Conservation (phyloP, 73 alveolate species). For the Tetrahymena elliotti region DNA sequence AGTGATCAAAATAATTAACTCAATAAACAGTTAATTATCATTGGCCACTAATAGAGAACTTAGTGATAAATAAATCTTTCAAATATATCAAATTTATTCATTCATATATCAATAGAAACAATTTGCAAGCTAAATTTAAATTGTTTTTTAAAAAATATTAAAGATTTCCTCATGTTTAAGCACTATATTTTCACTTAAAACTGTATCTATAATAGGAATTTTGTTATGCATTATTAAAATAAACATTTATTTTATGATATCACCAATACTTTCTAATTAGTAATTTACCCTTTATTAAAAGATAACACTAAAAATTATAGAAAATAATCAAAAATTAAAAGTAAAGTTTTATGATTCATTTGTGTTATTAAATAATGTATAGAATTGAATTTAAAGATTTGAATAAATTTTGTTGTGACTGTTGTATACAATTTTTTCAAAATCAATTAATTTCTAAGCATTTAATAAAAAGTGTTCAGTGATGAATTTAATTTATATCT, state of each 20-base stretch:
- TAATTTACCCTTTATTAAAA: too few species aligned
- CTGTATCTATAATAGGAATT: neutral
- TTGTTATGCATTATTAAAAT: too few species aligned
- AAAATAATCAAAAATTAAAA: too few species aligned
- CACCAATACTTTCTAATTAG: too few species aligned
- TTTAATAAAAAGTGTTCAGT: neutral
- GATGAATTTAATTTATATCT: neutral
- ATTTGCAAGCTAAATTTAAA: neutral
- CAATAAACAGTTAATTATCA: neutral
- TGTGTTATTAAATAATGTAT: too few species aligned
- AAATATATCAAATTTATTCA: too few species aligned
- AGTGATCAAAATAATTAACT: neutral
- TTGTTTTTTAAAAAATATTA: neutral
- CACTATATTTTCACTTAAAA: neutral
- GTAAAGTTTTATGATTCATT: too few species aligned
- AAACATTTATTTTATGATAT: too few species aligned
- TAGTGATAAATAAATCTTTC: neutral
- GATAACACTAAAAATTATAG: too few species aligned
- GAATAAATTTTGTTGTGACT: neutral
- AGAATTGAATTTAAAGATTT: too few species aligned
- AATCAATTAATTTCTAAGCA: neutral
- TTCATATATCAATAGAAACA: too few species aligned
- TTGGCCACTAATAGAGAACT: neutral
- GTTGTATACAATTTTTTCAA: neutral
- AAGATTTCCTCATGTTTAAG: neutral